Base-by-base conservation (phyloP, 139 green algal species). In the Coelastrella sp. region DNA sequence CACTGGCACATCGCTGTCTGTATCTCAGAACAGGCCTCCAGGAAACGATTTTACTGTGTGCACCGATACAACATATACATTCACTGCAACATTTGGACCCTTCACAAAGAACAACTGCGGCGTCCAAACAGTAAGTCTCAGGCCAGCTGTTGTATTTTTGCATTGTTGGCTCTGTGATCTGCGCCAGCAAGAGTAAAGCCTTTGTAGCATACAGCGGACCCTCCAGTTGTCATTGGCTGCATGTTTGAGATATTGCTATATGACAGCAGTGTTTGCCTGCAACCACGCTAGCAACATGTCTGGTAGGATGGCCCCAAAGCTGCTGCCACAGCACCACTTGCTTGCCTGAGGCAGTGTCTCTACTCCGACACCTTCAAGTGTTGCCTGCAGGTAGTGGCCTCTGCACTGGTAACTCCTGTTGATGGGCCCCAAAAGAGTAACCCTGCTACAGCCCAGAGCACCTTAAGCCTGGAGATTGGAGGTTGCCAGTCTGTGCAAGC, bases 21-120 rank as follows among this genome's bases (percentile, higher is more conserved):
- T 88, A 20, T 11, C 84, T 49, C 10, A 81, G 20, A 88, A 68
- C 68, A 59, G 84, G 58, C 68, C 84, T 7, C 35, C 68, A 24
- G 49, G 35, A 7, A 57, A 68, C 84, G 7, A 22, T 0, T 25
- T 81, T 49, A 56, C 22, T 22, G 84, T 88, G 49, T 88, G 84
- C 56, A 19, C 78, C 4, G 56, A 80, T 73, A 81, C 84, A 49
- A 59, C 49, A 8, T 88, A 88, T 22, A 59, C 17, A 7, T 88
- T 88, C 19, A 81, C 68, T 14, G 84, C 84, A 6, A 56, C 6
- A 6, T 88, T 88, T 80, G 84, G 84, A 0, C 84, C 84, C 11
- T 88, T 88, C 49, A 20, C 19, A 6, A 24, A 49, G 35, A 66
- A 11, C 0, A n/a, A 60, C 7, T 88, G 84, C 61, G 78, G 25